These are phyloP conservation scores for Spergularia azorica DNA, from an alignment of 179 eudicot genomes.

Conservation along the genomic window DNA sequence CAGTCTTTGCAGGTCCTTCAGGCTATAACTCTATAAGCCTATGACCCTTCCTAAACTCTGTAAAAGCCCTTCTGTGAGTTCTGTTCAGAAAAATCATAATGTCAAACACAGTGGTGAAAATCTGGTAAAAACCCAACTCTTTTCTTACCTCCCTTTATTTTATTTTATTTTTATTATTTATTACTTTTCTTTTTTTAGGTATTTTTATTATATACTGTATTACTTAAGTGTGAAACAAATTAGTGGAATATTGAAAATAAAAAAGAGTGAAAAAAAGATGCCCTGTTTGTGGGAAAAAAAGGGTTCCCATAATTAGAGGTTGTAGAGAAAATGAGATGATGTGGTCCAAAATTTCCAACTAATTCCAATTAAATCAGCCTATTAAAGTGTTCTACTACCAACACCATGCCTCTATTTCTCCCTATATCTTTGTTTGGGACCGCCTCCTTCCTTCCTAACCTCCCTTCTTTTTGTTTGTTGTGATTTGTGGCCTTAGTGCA, in stretches of 20 bases:
- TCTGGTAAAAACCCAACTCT: background rate
- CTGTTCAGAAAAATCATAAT: conserved; percentile 33
- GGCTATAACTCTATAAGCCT: background rate
- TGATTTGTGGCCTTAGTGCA: too few species aligned
- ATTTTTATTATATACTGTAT: too few species aligned
- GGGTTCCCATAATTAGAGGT: conserved; percentile 39
- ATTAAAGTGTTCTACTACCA: conserved; percentile 21
- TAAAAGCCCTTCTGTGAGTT: background rate
- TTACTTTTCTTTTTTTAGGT: too few species aligned
- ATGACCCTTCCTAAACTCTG: conserved; percentile 12
- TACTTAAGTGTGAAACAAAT: too few species aligned
- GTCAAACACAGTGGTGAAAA: conserved; percentile 18
- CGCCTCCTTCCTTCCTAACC: too few species aligned
- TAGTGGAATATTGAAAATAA: background rate
- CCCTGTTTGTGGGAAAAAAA: conserved; percentile 20
- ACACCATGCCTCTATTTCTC: too few species aligned
- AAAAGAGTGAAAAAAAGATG: conserved; percentile 26
- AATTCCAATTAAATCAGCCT: conserved; percentile 51
- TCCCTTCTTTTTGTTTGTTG: too few species aligned
- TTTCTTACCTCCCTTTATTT: background rate
- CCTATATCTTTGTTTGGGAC: background rate
- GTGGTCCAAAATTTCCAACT: conserved; percentile 78
- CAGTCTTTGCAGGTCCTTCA: conserved; percentile 28
- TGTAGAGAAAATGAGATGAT: conserved; percentile 30
- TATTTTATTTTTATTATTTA: too few species aligned